These are phyloP conservation scores for Teunomyces panamensis DNA, from an alignment of 805 yeast genomes.

Conservation along the genomic window DNA sequence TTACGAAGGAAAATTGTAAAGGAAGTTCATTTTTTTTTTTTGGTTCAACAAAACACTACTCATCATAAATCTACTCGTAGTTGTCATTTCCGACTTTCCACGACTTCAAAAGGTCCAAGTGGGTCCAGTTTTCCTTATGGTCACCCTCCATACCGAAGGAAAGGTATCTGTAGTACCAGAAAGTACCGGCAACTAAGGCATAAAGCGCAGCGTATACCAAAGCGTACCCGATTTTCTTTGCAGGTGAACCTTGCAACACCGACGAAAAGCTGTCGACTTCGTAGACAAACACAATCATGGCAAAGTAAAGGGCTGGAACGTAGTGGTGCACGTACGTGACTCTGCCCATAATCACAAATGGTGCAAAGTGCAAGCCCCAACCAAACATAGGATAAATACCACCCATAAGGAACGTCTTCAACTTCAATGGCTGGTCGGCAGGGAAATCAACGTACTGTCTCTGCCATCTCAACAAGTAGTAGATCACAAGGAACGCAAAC, in stretches of 20 bases:
- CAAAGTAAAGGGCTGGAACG: constrained; percentile 93
- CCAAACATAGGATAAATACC: constrained; percentile 86
- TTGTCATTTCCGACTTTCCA: constrained; percentile 44
- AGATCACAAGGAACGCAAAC: constrained; percentile 47
- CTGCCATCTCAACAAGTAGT: constrained; percentile 56
- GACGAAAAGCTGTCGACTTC: constrained; percentile 47
- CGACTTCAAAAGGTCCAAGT: constrained; percentile 36
- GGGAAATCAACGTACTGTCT: constrained; percentile 62
- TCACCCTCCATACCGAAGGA: constrained; percentile 47
- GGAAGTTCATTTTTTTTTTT: background rate
- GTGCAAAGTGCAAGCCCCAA: constrained; percentile 85
- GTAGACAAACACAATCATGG: constrained; percentile 72
- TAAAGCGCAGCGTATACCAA: constrained; percentile 25
- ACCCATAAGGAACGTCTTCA: constrained; percentile 58
- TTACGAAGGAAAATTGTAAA: background rate
- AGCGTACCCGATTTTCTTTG: constrained; percentile 13
- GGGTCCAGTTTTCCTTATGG: constrained; percentile 31
- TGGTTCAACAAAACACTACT: background rate
- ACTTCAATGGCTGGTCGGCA: constrained; percentile 38
- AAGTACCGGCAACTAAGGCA: constrained; percentile 32
- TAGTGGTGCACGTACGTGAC: constrained; percentile 97
- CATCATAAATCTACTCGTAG: constrained; percentile 15
- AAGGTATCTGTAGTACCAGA: constrained; percentile 43
- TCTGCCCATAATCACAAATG: constrained; percentile 91
- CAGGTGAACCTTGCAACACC: constrained; percentile 18